A percentile compares a stretch with the other conserved stretches of the same genome.
Conservation (phyloP, 371 early-diverging fungal species). For the Rozella allomycis region DNA sequence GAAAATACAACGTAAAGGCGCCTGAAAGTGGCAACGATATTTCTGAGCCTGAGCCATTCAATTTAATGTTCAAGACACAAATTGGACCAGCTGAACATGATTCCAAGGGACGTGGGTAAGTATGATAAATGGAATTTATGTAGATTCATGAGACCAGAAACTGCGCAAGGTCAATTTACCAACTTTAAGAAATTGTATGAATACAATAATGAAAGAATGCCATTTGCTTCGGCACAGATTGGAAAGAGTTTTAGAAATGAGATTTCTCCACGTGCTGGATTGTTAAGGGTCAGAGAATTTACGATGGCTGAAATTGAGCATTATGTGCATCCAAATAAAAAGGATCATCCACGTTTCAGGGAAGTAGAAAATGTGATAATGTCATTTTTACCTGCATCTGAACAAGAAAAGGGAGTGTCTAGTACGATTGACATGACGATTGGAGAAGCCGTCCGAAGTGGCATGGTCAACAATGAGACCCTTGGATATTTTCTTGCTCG, state of each 20-base stretch:
- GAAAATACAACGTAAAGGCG: conserved; percentile 64
- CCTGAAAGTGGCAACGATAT: conserved; percentile 78
- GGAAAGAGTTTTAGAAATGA: conserved; percentile 99
- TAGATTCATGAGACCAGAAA: conserved; percentile 94
- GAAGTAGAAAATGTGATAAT: conserved; percentile 56
- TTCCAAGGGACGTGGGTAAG: conserved; percentile 56
- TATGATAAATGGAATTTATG: too few species aligned
- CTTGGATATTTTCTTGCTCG: conserved; percentile 96
- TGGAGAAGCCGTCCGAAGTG: conserved; percentile 77
- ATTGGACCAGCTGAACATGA: conserved; percentile 97
- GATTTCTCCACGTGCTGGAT: conserved; percentile 93
- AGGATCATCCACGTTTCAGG: conserved; percentile 76
- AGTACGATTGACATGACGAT: conserved; percentile 48
- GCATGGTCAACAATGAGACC: conserved; percentile 86
- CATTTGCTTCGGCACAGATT: conserved; percentile 95
- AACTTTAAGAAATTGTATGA: conserved; percentile 93
- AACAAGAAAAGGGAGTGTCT: conserved; percentile 53
- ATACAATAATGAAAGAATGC: conserved; percentile 94
- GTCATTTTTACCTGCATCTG: conserved; percentile 47
- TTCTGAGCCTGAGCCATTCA: conserved; percentile 83
- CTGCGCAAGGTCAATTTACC: conserved; percentile 98
- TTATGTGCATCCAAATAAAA: conserved; percentile 87
- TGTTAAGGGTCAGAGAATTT: conserved; percentile 96
- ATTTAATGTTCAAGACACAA: conserved; percentile 95
- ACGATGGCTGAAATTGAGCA: conserved; percentile 99